Evolutionary conservation across 139 green algal species (phyloP), one percentile per base, ranked within the genome.

Genomic region (Mychonastes homosphaera): DNA sequence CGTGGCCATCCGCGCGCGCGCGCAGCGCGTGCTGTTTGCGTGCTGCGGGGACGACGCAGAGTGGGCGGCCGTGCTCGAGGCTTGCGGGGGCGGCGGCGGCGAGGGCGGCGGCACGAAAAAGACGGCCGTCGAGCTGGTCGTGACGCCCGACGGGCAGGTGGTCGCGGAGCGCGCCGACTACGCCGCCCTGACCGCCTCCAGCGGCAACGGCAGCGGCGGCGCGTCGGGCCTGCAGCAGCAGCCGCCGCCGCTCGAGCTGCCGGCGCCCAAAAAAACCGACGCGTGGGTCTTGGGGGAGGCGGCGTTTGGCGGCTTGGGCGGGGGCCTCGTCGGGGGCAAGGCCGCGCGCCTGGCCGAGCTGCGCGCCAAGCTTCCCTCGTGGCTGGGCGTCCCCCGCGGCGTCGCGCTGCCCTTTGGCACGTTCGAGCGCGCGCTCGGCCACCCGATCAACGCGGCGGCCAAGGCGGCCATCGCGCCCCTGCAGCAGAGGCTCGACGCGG

Each of bases 1-100:
- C 74, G 76, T 95, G 12, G 85, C 89, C 38, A 94, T 96, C 69
- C 71, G 89, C 8, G 88, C 89, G 19, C 68, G 89, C 15, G 67
- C 58, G 16, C 70, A 75, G 47, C 62, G 68, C n/a, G 82, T 87
- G 54, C 73, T 95, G 50, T 70, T 96, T 46, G 88, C 85, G 34
- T 76, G 72, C 18, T 93, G 86, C 73, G 77, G 79, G 41, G 87
- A 94, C 53, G 52, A 58, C 3, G 64, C 15, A 21, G 62, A 76
- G 27, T 77, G 85, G 57, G 53, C 65, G 3, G 51, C 29, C 19
- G 63, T 84, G 18, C 50, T 53, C 19, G 58, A 51, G 48, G 45
- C 15, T 12, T 13, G 15, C 19, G 10, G 45, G 45, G 19, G 45
- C 12, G 19, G 19, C 15, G 45, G 45, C 15, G 19, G 45, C 24